phyloP scores from a whole-genome alignment of 1,139 yeast species.

The Hansenula lynferdii region DNA sequence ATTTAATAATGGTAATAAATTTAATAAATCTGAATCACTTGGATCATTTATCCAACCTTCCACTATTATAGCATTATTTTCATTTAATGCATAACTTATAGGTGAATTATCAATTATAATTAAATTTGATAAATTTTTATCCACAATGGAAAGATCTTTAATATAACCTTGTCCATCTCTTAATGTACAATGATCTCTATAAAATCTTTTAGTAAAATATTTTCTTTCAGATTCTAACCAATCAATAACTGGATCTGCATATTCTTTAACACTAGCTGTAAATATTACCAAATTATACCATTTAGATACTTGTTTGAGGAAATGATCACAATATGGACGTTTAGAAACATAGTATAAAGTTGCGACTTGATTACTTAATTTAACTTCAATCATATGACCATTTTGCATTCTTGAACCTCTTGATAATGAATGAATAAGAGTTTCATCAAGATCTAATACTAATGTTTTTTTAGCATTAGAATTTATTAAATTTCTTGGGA shows the following conservation, averaged over 20 bases:
- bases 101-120: constrained; percentile 92
- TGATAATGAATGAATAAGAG: constrained; percentile 85
- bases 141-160: constrained; percentile 65
- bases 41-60: constrained; percentile 99
- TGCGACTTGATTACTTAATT: constrained; percentile 51
- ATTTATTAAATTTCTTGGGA: constrained; percentile 38
- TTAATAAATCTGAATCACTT: constrained; percentile 74
- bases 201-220: constrained; percentile 58
- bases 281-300: constrained; percentile 91
- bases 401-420: constrained; percentile 53
- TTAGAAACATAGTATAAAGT: constrained; percentile 88
- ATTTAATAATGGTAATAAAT: constrained; percentile 74
- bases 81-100: constrained; percentile 76
- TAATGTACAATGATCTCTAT: constrained; percentile 76
- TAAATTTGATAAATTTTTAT: constrained; percentile 59
- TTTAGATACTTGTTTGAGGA: constrained; percentile 67
- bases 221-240: constrained; percentile 61
- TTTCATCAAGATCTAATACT: constrained; percentile 88
- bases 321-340: constrained; percentile 86
- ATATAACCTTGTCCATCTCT: constrained; percentile 81
- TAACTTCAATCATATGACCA: constrained; percentile 82
- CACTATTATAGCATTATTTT: constrained; percentile 83
- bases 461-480: constrained; percentile 57
- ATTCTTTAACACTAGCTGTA: constrained; percentile 92
- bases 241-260: constrained; percentile 96